Evolutionary conservation across 345 rosid genomes (phyloP).

Genomic region (Garcia nutans): DNA sequence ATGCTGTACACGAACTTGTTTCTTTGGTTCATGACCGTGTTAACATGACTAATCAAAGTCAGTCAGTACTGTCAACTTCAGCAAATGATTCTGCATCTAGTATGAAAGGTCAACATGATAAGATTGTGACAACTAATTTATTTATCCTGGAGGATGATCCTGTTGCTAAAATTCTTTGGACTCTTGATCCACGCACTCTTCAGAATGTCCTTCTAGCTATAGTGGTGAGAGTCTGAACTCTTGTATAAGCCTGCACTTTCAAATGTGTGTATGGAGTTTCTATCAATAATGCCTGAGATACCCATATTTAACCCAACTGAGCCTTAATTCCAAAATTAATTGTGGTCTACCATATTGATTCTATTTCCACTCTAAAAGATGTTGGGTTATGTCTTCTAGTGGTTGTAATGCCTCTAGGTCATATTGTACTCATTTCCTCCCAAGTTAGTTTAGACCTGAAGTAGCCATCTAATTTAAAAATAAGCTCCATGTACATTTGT

Average conservation of each 20-base stretch:
- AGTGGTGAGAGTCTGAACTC: conserved; percentile 54
- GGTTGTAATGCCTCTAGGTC: no score
- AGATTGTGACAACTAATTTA: conserved; percentile 22
- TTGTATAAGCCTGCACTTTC: conserved; percentile 4
- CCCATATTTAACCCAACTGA: no score
- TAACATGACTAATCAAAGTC: conserved; percentile 43
- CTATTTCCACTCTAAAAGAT: no score
- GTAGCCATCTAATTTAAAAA: neutral
- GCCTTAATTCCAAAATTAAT: no score
- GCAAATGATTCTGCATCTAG: conserved; percentile 30
- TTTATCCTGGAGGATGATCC: conserved; percentile 63
- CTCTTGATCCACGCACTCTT: conserved; percentile 49
- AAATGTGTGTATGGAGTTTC: conserved; percentile 14
- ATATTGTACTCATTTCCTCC: no score
- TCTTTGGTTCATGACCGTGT: conserved; percentile 70
- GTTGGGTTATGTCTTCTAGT: no score
- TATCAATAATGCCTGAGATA: neutral
- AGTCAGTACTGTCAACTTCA: conserved; percentile 30
- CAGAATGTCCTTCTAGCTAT: conserved; percentile 60
- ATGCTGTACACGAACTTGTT: conserved; percentile 68
- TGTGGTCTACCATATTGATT: no score
- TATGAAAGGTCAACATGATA: conserved; percentile 26
- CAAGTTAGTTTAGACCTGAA: neutral
- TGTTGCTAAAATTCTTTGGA: conserved; percentile 68
- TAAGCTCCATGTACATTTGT: neutral